These are phyloP conservation scores for Chlorella variabilis DNA, from an alignment of 163 green algal genomes.

Conservation along the genomic window DNA sequence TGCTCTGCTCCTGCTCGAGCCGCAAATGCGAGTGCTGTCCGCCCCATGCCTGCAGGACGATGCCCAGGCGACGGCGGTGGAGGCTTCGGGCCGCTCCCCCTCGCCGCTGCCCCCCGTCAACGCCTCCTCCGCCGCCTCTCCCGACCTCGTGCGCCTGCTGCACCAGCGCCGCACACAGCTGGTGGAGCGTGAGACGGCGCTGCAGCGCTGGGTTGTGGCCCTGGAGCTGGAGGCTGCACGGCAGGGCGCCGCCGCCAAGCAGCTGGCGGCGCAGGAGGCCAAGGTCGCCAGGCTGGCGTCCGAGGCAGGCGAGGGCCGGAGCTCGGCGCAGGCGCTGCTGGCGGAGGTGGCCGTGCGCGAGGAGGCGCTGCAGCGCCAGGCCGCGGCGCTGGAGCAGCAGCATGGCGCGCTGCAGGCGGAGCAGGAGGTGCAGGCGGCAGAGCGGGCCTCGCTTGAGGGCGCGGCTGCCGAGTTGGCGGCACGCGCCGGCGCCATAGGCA, in stretches of 20 bases:
- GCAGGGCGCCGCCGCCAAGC: conserved; percentile 45
- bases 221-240: conserved; percentile 51
- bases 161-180: conserved; percentile 53
- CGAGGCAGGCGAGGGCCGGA: neutral
- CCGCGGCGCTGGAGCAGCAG: conserved; percentile 20
- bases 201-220: conserved; percentile 60
- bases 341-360: conserved; percentile 31
- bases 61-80: conserved; percentile 22
- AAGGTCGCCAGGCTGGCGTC: conserved; percentile 9
- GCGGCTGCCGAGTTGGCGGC: conserved; percentile 50
- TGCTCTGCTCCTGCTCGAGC: no score
- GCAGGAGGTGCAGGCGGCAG: conserved; percentile 46
- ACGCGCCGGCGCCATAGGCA: neutral
- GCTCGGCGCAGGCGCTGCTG: conserved; percentile 42
- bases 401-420: conserved; percentile 30
- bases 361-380: conserved; percentile 28
- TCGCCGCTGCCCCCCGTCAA: conserved; percentile 5
- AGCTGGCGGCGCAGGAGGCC: conserved; percentile 36
- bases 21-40: no score
- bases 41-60: conserved; percentile 31
- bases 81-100: conserved; percentile 15
- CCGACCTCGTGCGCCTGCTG: conserved; percentile 27
- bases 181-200: conserved; percentile 62
- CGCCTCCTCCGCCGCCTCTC: neutral
- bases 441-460: conserved; percentile 53